phyloP scores from a whole-genome alignment of 192 early-diverging fungal species.

The Coemansia sp. region DNA sequence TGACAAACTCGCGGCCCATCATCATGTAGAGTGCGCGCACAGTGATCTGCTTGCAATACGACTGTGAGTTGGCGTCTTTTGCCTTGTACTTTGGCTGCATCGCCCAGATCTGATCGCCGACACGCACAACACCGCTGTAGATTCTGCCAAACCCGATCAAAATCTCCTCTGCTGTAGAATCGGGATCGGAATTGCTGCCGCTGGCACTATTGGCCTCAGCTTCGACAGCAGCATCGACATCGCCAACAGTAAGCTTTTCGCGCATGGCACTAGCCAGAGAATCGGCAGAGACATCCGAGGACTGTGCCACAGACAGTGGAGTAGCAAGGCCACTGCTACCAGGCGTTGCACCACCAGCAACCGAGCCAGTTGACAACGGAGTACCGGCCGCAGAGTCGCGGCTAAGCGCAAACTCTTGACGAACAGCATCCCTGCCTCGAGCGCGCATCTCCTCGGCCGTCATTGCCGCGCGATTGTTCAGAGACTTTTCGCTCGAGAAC shows the following conservation, averaged over 20 bases:
- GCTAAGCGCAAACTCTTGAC: conserved; percentile 42
- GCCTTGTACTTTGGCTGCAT: conserved; percentile 94
- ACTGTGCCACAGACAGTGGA: conserved; percentile 5
- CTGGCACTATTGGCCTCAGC: background rate
- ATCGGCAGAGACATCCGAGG: conserved; percentile 11
- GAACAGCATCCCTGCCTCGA: conserved; percentile 56
- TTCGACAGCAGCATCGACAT: background rate
- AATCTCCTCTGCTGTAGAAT: conserved; percentile 55
- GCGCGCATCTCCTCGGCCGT: conserved; percentile 90
- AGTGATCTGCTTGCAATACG: conserved; percentile 67
- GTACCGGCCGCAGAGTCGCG: conserved; percentile 31
- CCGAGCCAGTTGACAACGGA: conserved; percentile 15
- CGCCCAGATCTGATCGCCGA: conserved; percentile 84
- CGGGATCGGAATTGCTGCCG: conserved; percentile 21
- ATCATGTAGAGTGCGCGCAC: conserved; percentile 85
- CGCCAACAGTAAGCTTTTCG: conserved; percentile 23
- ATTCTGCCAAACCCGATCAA: conserved; percentile 92
- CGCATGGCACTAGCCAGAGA: conserved; percentile 28
- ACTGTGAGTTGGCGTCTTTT: conserved; percentile 43
- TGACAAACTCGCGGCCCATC: conserved; percentile 94
- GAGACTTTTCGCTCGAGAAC: conserved; percentile 18
- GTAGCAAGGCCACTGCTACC: conserved; percentile 32
- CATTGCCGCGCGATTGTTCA: conserved; percentile 65
- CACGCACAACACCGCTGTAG: conserved; percentile 85
- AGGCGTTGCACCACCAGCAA: conserved; percentile 13